These are phyloP conservation scores for Aspergillus ruber DNA, from an alignment of 2,329 filamentous ascomycete genomes.

Conservation along the genomic window DNA sequence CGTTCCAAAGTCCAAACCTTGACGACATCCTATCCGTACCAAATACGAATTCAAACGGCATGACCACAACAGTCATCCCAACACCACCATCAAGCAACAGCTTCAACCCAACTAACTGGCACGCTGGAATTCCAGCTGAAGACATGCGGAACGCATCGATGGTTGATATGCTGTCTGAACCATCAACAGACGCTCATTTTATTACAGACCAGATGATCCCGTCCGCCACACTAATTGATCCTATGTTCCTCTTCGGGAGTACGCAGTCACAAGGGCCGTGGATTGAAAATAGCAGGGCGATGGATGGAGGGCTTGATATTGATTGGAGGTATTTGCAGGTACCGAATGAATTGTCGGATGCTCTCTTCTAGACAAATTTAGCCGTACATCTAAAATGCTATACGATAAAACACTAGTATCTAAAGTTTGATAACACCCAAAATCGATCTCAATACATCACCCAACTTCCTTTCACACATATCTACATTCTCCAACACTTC, in stretches of 20 bases:
- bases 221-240: neutral
- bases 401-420: no score
- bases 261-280: neutral
- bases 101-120: neutral
- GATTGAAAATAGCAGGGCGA: neutral
- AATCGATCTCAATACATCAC: conserved; percentile 16
- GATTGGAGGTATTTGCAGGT: neutral
- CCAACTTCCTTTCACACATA: conserved; percentile 15
- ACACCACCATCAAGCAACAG: neutral
- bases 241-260: neutral
- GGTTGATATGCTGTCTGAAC: neutral
- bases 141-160: neutral
- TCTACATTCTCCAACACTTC: conserved; percentile 10
- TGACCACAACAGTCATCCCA: neutral
- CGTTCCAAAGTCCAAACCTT: neutral
- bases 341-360: neutral
- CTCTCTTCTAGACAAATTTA: neutral
- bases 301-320: neutral
- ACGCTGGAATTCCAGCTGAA: neutral
- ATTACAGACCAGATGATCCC: neutral
- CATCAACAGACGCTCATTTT: neutral
- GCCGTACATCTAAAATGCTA: conserved; percentile 5
- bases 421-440: no score
- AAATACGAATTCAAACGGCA: neutral
- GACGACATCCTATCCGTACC: neutral